Base-by-base conservation (phyloP, 345 rosid genomes). In the Firmiana major region DNA sequence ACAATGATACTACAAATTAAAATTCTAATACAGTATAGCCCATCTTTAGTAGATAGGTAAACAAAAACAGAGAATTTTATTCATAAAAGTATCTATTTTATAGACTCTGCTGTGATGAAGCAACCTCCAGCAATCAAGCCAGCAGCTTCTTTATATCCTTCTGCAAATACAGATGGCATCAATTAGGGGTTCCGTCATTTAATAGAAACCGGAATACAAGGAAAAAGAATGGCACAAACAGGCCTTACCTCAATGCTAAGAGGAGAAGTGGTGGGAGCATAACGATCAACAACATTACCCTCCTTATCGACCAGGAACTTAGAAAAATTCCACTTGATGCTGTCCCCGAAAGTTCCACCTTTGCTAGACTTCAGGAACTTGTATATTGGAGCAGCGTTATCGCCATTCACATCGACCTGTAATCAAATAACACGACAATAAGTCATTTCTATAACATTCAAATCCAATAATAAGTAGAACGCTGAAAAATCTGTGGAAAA, bases 231-330 rank as follows among this genome's bases (percentile, higher is more conserved):
- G 51, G 16, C 28, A 74, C 48, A 42, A 40, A 15, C 15, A 17
- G 24, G 36, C 31, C 67, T 46, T 81, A 96, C 99, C 98, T 97
- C 97, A 6, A 94, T 88, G 85, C 95, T 90, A 43, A 89, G 95
- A 71, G 98, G 98, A 62, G 95, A 84, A 73, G 99, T 94, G 5
- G 97, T 94, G 63, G 99, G 97, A 0, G 98, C 98, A 75, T 92
- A 91, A 63, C 98, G 98, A 43, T 94, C 90, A 0, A 88, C 91
- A 0, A 94, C 97, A 28, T 86, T 71, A 11, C 95, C 99, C 7
- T 91, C 92, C 80, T 92, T 90, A 77, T 89, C 90, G 15, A 91
- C 88, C 81, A 93, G 89, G 81, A 91, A 94, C 89, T 96, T 94
- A 73, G 97, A 76, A 34, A 92, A 96, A 75, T 94, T 94, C 98